Base-by-base conservation (phyloP, 139 green algal genomes). In the Nannochloris sp. region DNA sequence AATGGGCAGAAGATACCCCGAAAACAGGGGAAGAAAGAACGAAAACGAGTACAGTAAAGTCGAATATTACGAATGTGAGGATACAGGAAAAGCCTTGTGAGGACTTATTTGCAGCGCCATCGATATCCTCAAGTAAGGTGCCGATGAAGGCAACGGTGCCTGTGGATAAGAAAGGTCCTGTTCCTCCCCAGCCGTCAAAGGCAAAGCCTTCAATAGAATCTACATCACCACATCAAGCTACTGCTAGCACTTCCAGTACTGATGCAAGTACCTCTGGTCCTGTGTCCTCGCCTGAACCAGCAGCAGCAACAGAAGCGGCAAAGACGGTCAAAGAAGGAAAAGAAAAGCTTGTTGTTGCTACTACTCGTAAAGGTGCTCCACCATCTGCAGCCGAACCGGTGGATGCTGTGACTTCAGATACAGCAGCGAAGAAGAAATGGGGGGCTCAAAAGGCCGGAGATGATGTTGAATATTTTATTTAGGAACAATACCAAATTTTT, bases 1-100 rank as follows among this genome's bases (percentile, higher is more conserved):
- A 77, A 56, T 76, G 70, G 62, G 27, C 23, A 25, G 23, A 23
- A 13, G 36, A 58, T 24, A n/a, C n/a, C 29, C 10, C 48, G 12
- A 10, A 10, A 30, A 59, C 10, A 59, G 19, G 42, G 19, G 42
- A 19, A 19, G 42, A 51, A n/a, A n/a, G n/a, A n/a, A n/a, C n/a
- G n/a, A n/a, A n/a, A n/a, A n/a, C n/a, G n/a, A n/a, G n/a, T n/a
- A 51, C 42, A 19, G 42, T 19, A 19, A 19, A 19, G 19, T 19
- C 19, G 42, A 51, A 19, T 19, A 51, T 51, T 19, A 19, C 42
- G 19, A 19, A 19, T 19, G 19, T 51, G 42, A 19, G 42, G 19
- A n/a, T n/a, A n/a, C n/a, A n/a, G n/a, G n/a, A n/a, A n/a, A n/a
- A n/a, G n/a, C n/a, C n/a, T n/a, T 57, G 23, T 29, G 10, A 54